Base-by-base conservation (phyloP, 441 rosid species). In the Isatis lusitanica region DNA sequence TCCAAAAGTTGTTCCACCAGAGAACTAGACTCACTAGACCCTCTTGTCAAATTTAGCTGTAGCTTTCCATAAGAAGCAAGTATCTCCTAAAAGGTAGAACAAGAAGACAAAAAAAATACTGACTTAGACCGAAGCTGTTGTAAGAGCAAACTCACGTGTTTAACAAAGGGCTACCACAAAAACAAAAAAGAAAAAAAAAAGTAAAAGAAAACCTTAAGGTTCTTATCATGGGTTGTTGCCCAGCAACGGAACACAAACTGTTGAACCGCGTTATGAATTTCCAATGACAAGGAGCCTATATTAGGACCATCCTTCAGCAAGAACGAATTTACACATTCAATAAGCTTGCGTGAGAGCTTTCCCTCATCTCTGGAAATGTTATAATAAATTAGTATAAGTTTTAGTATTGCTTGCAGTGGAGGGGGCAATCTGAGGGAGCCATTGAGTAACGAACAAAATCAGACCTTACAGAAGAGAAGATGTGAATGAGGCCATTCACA, bases 241-340 rank as follows among this genome's bases (percentile, higher is more conserved):
- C 97, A 96, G 81, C 82, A 85, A 50, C 75, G 88, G 55, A 85
- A 89, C 57, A 91, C 84, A 83, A 85, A 89, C 46, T 85, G 87
- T 65, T 79, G 85, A 64, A 82, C 70, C 8, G 97, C 85, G 75
- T 82, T 82, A 68, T 91, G 97, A 80, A 96, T 85, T 82, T 90
- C 89, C 79, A 89, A 67, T 53, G 89, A 81, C 59, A 76, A 79
- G 75, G 79, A 70, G 31, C 92, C 93, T 80, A 93, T 80, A 82
- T 93, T 93, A 30, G 97, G 96, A 67, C 99, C 98, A 78, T 93
- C 94, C 81, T 86, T 90, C 66, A 89, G 82, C 86, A 96, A 83
- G 81, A 81, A 89, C 4, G 83, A 80, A 72, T 93, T 96, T 57
- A 93, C 70, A 75, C 99, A 93, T 82, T 93, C 98, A 26, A 93